Evolutionary conservation across 441 rosid species (phyloP), one percentile per base, ranked within the genome.

Genomic region (Codiaeum variegatum): DNA sequence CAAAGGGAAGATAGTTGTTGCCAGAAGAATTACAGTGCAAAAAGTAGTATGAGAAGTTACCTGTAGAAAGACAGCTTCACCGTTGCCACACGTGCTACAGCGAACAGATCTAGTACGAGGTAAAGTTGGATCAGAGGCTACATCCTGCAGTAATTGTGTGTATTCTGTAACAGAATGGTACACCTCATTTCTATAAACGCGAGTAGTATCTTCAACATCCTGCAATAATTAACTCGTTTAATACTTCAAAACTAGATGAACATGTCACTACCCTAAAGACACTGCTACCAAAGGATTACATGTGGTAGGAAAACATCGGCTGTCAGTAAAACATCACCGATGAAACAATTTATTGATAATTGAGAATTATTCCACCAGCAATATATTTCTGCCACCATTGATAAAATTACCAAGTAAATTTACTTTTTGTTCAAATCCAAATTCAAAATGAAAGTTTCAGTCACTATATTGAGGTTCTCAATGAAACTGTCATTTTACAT

Each of bases 1-100:
- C 26, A 8, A 52, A 13, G 51, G 51, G 12, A 21, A 28, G 6
- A 16, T 23, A 32, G 58, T 23, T 29, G 26, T 47, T 31, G 28
- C 58, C 54, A 44, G 9, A 4, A 16, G 51, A 28, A 29, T 52
- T n/a, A 23, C 58, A n/a, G 21, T 10, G 21, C 6, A 0, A 21
- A 10, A 40, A 28, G 3, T 8, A 23, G 32, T 21, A 9, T 1
- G 26, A 28, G 51, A 66, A 64, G 23, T 64, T 0, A 88, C 97
- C 93, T 90, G 94, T 88, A 90, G 90, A 81, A 90, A 93, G 75
- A 91, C 94, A 19, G 94, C 97, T 80, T 90, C 95, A 0, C 90
- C 91, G 59, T 88, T 90, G 59, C 83, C 85, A 71, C 96, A 91
- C 54, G 76, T 80, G 42, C 87, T 79, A 31, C 98, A 91, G 2